Evolutionary conservation across 495 filamentous ascomycete species (phyloP), one percentile per base, ranked within the genome.

Genomic region (Achaetomiella virescens): DNA sequence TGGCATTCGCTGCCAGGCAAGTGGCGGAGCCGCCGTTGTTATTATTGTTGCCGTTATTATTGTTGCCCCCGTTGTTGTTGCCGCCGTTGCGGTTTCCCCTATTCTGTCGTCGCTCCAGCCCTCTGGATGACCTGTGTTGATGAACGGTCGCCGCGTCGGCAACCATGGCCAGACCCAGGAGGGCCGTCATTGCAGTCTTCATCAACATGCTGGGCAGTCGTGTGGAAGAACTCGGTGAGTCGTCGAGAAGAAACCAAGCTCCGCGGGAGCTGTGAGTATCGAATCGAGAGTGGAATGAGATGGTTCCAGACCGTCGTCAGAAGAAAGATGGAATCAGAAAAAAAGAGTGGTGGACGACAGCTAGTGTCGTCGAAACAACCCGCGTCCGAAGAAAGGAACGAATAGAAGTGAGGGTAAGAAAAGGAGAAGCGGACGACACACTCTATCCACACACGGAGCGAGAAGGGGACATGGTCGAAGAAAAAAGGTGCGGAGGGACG

Each of bases 271-370:
- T 40, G 33, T 15, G 42, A 33, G 49, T 47, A 31, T 31, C 48
- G 54, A 60, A 52, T 60, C 54, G 35, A 35, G 48, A 54, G 53
- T 31, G 4, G 27, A 9, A 41, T 54, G 54, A 67, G 68, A 68
- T 71, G 74, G 75, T 78, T 69, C 75, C 75, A 77, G 75, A 77
- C 75, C 75, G 66, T 62, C 51, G 9, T n/a, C n/a, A 58, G 44
- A 61, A 56, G 25, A 18, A 52, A 59, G 54, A 65, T 20, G 21
- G 21, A 49, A 20, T 67, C 66, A 67, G 60, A 60, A 20, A 75
- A n/a, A 70, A 66, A 66, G 71, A 74, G 62, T 68, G 72, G 63
- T 70, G 64, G 61, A 66, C 56, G 71, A 74, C 72, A 70, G 58
- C 61, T 67, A 61, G 70, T 61, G 62, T 61, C 61, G 70, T 64